Percentiles rank a stretch among this genome's conserved stretches.
Evolutionary conservation across 208 protist genomes (phyloP).

Genomic region (Jaenimonas drosophilae): DNA sequence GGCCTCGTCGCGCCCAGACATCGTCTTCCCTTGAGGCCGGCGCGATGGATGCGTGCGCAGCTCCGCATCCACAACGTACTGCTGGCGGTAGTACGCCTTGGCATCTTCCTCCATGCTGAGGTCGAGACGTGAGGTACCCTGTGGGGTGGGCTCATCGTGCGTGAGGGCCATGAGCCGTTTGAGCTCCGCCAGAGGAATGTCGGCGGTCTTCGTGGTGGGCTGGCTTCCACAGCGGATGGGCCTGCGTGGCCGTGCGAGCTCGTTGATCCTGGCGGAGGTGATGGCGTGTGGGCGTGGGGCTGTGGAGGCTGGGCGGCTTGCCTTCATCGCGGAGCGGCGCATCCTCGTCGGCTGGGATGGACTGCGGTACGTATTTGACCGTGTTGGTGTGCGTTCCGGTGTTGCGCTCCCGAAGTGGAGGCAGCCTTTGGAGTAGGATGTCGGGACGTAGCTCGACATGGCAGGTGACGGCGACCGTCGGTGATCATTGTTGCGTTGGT

Average conservation of each 20-base stretch:
- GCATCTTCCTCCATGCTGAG: constrained; percentile 41
- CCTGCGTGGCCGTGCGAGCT: neutral
- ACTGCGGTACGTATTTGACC: too few species aligned
- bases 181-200: constrained; percentile 11
- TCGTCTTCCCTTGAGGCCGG: constrained; percentile 3
- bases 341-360: neutral
- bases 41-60: constrained; percentile 19
- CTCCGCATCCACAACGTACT: constrained; percentile 40
- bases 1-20: too few species aligned
- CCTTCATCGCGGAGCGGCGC: neutral
- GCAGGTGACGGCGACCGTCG: too few species aligned
- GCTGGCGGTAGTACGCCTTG: constrained; percentile 48
- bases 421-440: too few species aligned
- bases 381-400: too few species aligned
- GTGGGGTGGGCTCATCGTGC: constrained; percentile 4
- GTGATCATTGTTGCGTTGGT: too few species aligned
- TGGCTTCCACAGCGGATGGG: constrained; percentile 5
- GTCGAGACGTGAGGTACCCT: constrained; percentile 26
- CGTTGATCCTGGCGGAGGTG: too few species aligned
- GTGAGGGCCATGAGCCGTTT: constrained; percentile 11
- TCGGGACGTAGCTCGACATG: too few species aligned
- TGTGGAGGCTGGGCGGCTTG: neutral
- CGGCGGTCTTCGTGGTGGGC: neutral
- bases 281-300: too few species aligned
- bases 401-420: too few species aligned